Conservation (phyloP, 1,139 yeast genomes). For the Meyerozyma smithsonii region DNA sequence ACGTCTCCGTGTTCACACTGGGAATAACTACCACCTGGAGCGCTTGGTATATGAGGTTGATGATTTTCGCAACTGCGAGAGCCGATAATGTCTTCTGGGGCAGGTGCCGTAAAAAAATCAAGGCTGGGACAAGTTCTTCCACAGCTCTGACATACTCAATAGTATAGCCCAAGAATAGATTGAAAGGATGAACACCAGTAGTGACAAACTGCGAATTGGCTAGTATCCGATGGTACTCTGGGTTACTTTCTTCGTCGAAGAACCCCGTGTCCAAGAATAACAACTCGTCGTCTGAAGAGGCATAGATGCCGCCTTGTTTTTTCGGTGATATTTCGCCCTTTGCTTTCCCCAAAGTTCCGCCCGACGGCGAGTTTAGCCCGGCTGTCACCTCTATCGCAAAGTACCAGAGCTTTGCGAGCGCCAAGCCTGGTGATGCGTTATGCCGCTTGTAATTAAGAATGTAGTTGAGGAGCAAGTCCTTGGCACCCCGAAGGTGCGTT, state of each 20-base stretch:
- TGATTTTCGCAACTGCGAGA: conserved; percentile 18
- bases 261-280: conserved; percentile 32
- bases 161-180: conserved; percentile 31
- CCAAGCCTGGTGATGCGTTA: conserved; percentile 31
- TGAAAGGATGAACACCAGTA: conserved; percentile 19
- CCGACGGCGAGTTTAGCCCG: conserved; percentile 25
- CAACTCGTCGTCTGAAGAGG: conserved; percentile 5
- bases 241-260: conserved; percentile 22
- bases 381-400: conserved; percentile 40
- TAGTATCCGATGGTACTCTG: conserved; percentile 32
- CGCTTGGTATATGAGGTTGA: conserved; percentile 22
- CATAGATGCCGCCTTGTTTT: conserved; percentile 2
- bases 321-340: conserved; percentile 5
- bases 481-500: conserved; percentile 37
- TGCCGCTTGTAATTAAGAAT: conserved; percentile 13
- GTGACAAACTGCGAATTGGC: conserved; percentile 25
- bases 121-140: conserved; percentile 24
- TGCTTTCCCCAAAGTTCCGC: conserved; percentile 27
- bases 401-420: conserved; percentile 43
- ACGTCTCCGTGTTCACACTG: conserved; percentile 13
- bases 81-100: conserved; percentile 17
- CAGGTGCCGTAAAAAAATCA: conserved; percentile 20
- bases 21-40: conserved; percentile 21
- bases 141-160: conserved; percentile 23
- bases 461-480: conserved; percentile 33